Base-by-base conservation (phyloP, 208 protist species). In the Lotmaria passim region DNA sequence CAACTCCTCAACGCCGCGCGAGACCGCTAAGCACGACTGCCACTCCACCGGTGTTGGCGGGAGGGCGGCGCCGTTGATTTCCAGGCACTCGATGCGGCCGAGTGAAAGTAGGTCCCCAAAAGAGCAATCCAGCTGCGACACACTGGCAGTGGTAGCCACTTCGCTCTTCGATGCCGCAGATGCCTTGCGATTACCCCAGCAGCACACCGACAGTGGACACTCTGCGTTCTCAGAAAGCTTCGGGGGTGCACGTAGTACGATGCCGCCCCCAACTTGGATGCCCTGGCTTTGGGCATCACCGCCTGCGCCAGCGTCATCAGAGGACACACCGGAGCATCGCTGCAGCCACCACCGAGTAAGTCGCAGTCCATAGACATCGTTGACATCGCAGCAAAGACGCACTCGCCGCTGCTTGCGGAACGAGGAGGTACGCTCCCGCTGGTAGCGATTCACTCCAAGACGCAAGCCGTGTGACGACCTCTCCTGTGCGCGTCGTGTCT, bases 311-410 rank as follows among this genome's bases (percentile, higher is more conserved):
- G 39, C 19, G 23, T 12, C 38, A 31, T n/a, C 28, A 47, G 23
- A 50, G 36, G 46, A 59, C 21, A 47, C 34, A 0, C 57, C 63
- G 17, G 71, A 57, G 30, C 65, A 71, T 48, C 24, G 41, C 28
- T 61, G 65, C 6, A 72, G 55, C 71, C 77, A 82, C 77, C 70
- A 82, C 7, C 56, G 57, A 12, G 64, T 34, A 36, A 64, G n/a
- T 24, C 69, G 34, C 24, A 66, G 31, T 10, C 71, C 53, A 3
- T 69, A 26, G 11, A 33, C 51, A 34, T 75, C 57, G 19, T 48
- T 30, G 31, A 78, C 39, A 21, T 61, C 52, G 56, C 69, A 78
- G 21, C 48, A 59, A 3, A 75, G 48, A 5, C 60, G 53, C 26
- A 52, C 1, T 14, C 50, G 68, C 7, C 28, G 15, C n/a, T 48